A percentile compares a stretch with the other conserved stretches of the same genome.
phyloP scores from a whole-genome alignment of 768 basidiomycete species.

The Galerina sulciceps region DNA sequence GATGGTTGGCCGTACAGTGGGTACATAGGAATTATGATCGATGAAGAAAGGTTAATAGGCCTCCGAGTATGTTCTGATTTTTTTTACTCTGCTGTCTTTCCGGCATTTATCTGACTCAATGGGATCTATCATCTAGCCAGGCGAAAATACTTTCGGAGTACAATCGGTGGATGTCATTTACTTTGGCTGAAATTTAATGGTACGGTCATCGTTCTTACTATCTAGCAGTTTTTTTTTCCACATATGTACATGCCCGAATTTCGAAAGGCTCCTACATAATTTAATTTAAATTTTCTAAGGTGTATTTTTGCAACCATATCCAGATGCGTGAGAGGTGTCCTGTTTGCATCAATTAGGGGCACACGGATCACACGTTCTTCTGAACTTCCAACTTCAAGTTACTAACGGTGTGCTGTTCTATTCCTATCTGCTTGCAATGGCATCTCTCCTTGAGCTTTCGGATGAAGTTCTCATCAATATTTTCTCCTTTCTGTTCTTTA shows the following conservation, averaged over 20 bases:
- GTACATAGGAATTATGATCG: not conserved
- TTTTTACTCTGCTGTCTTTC: not conserved
- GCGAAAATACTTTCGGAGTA: not conserved
- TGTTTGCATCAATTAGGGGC: too few relatives aligned
- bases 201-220: too few relatives aligned
- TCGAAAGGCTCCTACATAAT: too few relatives aligned
- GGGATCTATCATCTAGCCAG: not conserved
- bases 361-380: too few relatives aligned
- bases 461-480: constrained; percentile 13
- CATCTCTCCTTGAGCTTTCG: constrained; percentile 13
- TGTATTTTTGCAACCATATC: too few relatives aligned
- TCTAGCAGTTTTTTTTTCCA: too few relatives aligned
- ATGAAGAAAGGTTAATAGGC: not conserved
- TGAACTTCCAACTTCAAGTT: too few relatives aligned
- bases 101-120: not conserved
- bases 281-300: too few relatives aligned
- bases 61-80: not conserved
- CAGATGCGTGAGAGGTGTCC: too few relatives aligned
- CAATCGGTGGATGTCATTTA: not conserved
- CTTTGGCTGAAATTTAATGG: not conserved
- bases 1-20: not conserved
- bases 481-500: not conserved
- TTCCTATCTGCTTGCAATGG: too few relatives aligned
- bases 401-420: too few relatives aligned
- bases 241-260: too few relatives aligned